Conservation (phyloP, 108 stramenopile species). For the Nitzschia sp. region DNA sequence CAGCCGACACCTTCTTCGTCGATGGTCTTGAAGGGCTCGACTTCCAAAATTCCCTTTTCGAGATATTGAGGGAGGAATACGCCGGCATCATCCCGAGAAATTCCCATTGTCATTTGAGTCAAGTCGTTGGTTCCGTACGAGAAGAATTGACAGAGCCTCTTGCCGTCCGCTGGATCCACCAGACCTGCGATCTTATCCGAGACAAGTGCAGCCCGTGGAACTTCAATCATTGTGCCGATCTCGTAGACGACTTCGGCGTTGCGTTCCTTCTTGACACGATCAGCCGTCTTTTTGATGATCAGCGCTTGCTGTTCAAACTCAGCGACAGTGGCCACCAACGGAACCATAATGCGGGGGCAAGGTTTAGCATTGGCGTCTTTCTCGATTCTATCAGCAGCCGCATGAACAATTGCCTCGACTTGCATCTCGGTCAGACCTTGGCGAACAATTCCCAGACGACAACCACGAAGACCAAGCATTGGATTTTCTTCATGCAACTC, state of each 20-base stretch:
- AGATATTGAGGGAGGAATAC: slow-evolving; percentile 81
- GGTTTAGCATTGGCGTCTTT: slow-evolving; percentile 43
- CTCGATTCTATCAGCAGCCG: slow-evolving; percentile 64
- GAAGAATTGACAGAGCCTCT: slow-evolving; percentile 74
- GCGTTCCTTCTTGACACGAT: slow-evolving; percentile 50
- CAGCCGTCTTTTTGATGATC: slow-evolving; percentile 55
- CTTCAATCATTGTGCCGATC: slow-evolving; percentile 92
- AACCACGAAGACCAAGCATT: slow-evolving; percentile 84
- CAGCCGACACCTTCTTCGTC: slow-evolving; percentile 84
- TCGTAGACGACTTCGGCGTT: slow-evolving; percentile 57
- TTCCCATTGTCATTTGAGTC: slow-evolving; percentile 85
- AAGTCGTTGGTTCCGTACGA: slow-evolving; percentile 88
- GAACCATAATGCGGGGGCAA: slow-evolving; percentile 74
- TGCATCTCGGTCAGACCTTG: slow-evolving; percentile 77
- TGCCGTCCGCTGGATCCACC: slow-evolving; percentile 63
- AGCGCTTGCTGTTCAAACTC: slow-evolving; percentile 70
- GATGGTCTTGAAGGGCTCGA: slow-evolving; percentile 87
- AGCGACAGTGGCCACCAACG: slow-evolving; percentile 53
- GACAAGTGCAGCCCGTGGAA: slow-evolving; percentile 79
- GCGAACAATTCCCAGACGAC: slow-evolving; percentile 72
- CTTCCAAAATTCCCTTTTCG: slow-evolving; percentile 72
- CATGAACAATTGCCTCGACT: slow-evolving; percentile 70
- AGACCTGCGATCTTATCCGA: slow-evolving; percentile 71
- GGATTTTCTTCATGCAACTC: slow-evolving; percentile 80
- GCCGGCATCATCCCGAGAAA: slow-evolving; percentile 86